Base-by-base conservation (phyloP, 148 eudicot species). In the Nyssa sinensis region DNA sequence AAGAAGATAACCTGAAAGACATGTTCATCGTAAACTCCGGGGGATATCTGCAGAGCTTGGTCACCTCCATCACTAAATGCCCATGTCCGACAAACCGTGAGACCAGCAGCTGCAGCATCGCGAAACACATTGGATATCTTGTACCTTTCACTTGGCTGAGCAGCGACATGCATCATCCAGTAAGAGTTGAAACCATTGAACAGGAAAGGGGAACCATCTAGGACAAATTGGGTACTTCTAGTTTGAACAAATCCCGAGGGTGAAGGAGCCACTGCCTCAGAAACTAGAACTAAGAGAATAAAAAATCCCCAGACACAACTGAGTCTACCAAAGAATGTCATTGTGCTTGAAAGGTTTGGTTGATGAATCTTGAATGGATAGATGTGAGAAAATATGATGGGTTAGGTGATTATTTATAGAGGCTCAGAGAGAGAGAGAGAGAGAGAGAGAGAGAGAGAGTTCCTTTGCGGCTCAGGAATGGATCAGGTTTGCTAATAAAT, bases 91-190 rank as follows among this genome's bases (percentile, higher is more conserved):
- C 78, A 74, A 8, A 79, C 78, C 9, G 71, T 16, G 27, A 79
- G 78, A 5, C 75, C 74, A 17, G 75, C 57, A 2, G 59, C 39
- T 0, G 78, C 37, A 5, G 82, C 75, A 3, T 79, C 75, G 12
- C 34, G 63, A 1, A 79, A 69, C 3, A 75, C 70, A 2, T 74
- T 6, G 3, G 82, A 66, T 0, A 74, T 71, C 27, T 79, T 79
- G 62, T 41, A 49, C 32, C 78, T 75, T 23, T 74, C 29, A 3
- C 17, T 49, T 0, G 82, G 71, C 0, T 73, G 74, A 61, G 75
- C 23, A 19, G 82, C 82, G 17, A 74, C 69, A 64, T 74, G 34
- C 82, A 79, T 79, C 75, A 79, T 32, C 82, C 82, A 79, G 34
- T 79, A 79, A 41, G 82, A 57, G 59, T 75, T 75, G 51, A 75